phyloP scores from a whole-genome alignment of 2,329 filamentous ascomycete species.

The Septoria linicola region DNA sequence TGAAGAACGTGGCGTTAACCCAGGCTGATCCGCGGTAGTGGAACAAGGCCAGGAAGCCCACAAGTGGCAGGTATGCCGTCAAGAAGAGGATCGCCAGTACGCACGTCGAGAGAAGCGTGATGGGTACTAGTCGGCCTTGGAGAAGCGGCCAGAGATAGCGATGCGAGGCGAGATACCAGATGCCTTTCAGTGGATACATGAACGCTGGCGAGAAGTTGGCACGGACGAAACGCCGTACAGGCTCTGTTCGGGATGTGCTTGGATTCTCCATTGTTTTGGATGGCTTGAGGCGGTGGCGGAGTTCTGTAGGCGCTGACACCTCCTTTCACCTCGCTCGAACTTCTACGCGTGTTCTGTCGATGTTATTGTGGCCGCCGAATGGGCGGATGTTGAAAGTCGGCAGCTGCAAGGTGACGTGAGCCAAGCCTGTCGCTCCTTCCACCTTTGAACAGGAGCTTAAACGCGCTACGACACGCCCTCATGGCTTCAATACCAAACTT shows the following conservation, averaged over 20 bases:
- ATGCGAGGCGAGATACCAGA: conserved; percentile 77
- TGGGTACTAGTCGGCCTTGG: conserved; percentile 71
- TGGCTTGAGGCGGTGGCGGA: neutral
- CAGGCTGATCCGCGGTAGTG: conserved; percentile 76
- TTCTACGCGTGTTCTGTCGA: no score
- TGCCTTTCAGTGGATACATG: conserved; percentile 54
- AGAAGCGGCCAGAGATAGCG: conserved; percentile 82
- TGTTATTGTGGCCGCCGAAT: no score
- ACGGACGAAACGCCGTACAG: conserved; percentile 28
- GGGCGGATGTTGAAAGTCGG: no score
- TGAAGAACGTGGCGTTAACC: conserved; percentile 82
- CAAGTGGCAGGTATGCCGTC: conserved; percentile 85
- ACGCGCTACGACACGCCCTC: conserved; percentile 1
- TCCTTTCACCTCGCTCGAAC: no score
- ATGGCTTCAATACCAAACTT: conserved; percentile 70
- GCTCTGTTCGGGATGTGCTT: conserved; percentile 6
- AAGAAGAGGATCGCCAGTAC: conserved; percentile 85
- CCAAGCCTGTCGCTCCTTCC: neutral
- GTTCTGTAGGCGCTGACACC: neutral
- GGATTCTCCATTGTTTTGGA: conserved; percentile 9
- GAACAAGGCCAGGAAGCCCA: conserved; percentile 84
- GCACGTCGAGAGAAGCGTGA: conserved; percentile 76
- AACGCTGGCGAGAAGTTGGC: conserved; percentile 38
- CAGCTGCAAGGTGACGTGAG: conserved; percentile 2
- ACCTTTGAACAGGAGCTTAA: conserved; percentile 6